phyloP scores from a whole-genome alignment of 331 rosid species.

The Malus hybrid region DNA sequence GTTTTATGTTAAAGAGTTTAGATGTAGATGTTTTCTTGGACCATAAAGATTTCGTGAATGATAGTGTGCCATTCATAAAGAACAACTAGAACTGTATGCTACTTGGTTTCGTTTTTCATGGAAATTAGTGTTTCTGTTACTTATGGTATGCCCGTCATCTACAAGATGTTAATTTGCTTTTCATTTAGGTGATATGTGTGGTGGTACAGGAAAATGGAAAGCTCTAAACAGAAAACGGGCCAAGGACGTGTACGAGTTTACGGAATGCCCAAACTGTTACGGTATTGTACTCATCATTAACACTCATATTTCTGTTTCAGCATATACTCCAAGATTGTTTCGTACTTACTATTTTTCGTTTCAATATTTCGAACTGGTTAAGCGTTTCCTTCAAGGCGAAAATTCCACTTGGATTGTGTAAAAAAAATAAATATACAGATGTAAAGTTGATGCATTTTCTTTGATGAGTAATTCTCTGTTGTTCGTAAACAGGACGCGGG shows the following conservation, averaged over 20 bases:
- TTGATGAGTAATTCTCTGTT: neutral
- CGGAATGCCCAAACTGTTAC: constrained; percentile 96
- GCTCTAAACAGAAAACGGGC: constrained; percentile 96
- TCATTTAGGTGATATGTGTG: constrained; percentile 95
- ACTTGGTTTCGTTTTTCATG: neutral
- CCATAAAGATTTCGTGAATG: neutral
- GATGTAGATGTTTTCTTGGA: neutral
- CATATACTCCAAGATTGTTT: neutral
- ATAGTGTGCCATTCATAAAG: neutral
- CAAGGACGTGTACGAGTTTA: constrained; percentile 85
- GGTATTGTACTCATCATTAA: constrained; percentile 35
- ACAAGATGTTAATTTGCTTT: constrained; percentile 28
- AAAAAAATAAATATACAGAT: neutral
- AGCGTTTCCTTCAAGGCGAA: neutral
- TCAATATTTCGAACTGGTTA: too few species aligned
- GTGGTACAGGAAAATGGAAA: constrained; percentile 99
- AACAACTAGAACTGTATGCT: neutral
- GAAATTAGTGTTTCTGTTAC: neutral
- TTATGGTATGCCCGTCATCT: neutral
- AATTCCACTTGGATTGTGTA: neutral
- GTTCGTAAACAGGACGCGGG: constrained; percentile 60
- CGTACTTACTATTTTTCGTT: too few species aligned
- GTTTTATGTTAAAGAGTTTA: neutral
- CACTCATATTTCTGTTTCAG: neutral
- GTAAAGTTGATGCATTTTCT: neutral